Evolutionary conservation across 352 stramenopile genomes (phyloP).

Genomic region (Pythium folliculosum): DNA sequence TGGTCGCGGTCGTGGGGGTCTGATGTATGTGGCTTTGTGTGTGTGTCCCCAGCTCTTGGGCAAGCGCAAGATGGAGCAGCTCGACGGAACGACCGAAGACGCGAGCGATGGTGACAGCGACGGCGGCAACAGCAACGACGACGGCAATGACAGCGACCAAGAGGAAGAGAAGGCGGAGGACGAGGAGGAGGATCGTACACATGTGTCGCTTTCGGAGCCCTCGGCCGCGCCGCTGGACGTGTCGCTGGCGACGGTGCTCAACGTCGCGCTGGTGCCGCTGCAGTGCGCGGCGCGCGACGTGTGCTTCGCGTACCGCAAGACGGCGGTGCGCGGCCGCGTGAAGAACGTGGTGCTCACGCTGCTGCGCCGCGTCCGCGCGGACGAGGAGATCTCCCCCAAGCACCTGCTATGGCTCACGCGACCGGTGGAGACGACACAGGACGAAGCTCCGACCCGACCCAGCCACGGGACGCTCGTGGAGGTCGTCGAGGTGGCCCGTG

Average conservation of each 20-base stretch:
- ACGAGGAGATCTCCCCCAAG: conserved; percentile 14
- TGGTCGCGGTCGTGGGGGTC: not conserved
- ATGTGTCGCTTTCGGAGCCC: too few relatives aligned
- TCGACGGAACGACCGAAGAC: conserved; percentile 16
- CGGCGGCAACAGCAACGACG: too few relatives aligned
- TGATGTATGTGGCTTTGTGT: not conserved
- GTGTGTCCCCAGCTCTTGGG: conserved; percentile 2
- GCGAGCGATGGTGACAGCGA: not conserved
- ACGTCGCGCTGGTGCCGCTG: conserved; percentile 16
- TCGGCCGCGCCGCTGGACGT: conserved; percentile 10
- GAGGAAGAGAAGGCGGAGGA: not conserved
- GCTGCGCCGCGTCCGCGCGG: conserved; percentile 5
- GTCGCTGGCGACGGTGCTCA: conserved; percentile 4
- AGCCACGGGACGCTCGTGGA: conserved; percentile 12
- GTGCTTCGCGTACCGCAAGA: conserved; percentile 21
- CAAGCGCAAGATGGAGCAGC: conserved; percentile 28
- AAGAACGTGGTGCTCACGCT: conserved; percentile 23
- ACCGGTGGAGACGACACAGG: not conserved
- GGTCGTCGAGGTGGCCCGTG: conserved; percentile 11
- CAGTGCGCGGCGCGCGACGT: conserved; percentile 26
- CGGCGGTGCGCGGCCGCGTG: conserved; percentile 13
- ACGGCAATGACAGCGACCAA: not conserved
- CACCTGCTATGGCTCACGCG: conserved; percentile 22
- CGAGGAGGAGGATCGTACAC: not conserved
- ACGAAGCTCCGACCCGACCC: not conserved